Evolutionary conservation across 2,329 filamentous ascomycete species (phyloP).

Genomic region (Boeremia lycopersici): DNA sequence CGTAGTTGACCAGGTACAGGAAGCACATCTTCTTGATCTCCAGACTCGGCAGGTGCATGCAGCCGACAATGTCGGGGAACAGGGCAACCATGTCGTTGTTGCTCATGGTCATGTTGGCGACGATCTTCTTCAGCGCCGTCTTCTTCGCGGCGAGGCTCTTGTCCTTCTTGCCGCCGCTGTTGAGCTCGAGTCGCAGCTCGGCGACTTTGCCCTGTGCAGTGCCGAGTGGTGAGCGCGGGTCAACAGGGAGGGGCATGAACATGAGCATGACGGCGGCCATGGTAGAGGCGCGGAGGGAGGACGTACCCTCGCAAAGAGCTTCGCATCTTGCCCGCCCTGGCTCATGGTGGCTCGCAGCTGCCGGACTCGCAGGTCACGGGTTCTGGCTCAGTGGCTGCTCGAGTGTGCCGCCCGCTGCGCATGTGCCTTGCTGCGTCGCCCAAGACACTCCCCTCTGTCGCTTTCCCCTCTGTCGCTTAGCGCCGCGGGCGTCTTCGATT

Average conservation of each 20-base stretch:
- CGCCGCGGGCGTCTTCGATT: constrained; percentile 28
- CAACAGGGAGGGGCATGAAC: constrained; percentile 48
- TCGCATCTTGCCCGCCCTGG: constrained; percentile 87
- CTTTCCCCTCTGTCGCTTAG: constrained; percentile 26
- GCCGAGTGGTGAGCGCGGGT: constrained; percentile 57
- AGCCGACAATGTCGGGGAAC: constrained; percentile 92
- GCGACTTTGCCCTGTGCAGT: constrained; percentile 92
- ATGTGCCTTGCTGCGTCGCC: constrained; percentile 37
- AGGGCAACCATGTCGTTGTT: constrained; percentile 99
- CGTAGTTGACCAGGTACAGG: constrained; percentile 95
- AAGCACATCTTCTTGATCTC: constrained; percentile 99
- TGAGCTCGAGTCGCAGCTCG: constrained; percentile 92
- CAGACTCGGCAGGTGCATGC: constrained; percentile 92
- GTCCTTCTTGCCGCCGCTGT: constrained; percentile 94
- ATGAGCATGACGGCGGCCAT: constrained; percentile 35
- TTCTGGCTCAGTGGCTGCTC: constrained; percentile 3
- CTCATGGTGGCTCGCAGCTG: constrained; percentile 58
- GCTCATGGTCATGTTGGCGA: constrained; percentile 99
- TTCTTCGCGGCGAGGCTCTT: constrained; percentile 96
- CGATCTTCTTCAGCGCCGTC: constrained; percentile 98
- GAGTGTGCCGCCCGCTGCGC: constrained; percentile 24
- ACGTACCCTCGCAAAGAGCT: constrained; percentile 97
- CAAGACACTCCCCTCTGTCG: constrained; percentile 26
- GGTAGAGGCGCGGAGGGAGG: constrained; percentile 5
- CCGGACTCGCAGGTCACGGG: constrained; percentile 26